Evolutionary conservation across 1,139 yeast species (phyloP).

Genomic region (Yamadazyma dushanensis): DNA sequence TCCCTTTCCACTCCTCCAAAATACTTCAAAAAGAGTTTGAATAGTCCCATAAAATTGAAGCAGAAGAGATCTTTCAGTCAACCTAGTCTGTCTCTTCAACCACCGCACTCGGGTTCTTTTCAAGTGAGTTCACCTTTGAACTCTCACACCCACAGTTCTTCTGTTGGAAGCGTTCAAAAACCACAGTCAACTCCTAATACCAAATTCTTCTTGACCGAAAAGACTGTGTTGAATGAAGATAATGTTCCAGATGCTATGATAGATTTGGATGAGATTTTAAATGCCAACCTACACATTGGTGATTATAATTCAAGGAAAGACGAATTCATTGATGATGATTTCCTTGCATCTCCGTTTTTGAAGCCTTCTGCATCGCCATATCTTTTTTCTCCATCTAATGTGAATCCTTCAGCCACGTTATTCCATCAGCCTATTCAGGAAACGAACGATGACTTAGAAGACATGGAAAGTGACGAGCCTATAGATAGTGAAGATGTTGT

Average conservation of each 20-base stretch:
- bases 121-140: neutral
- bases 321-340: conserved; percentile 35
- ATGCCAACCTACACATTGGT: conserved; percentile 37
- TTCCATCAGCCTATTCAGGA: conserved; percentile 37
- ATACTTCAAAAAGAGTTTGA: conserved; percentile 20
- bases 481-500: conserved; percentile 1
- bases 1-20: conserved; percentile 19
- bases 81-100: conserved; percentile 1
- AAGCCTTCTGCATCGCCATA: conserved; percentile 24
- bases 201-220: conserved; percentile 36
- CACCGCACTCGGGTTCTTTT: neutral
- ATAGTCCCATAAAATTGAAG: conserved; percentile 38
- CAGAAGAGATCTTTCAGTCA: conserved; percentile 20
- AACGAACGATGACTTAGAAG: conserved; percentile 28
- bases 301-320: conserved; percentile 38
- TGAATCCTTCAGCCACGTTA: conserved; percentile 23
- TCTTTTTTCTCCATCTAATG: conserved; percentile 26
- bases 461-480: conserved; percentile 23
- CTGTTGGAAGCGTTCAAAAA: neutral
- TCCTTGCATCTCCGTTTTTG: conserved; percentile 35
- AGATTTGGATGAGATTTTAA: conserved; percentile 59
- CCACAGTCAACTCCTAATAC: conserved; percentile 18
- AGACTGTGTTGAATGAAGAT: conserved; percentile 28
- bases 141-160: neutral
- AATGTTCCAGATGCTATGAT: conserved; percentile 63